Conservation (phyloP, 2,329 filamentous ascomycete species). For the Fusarium sp. region DNA sequence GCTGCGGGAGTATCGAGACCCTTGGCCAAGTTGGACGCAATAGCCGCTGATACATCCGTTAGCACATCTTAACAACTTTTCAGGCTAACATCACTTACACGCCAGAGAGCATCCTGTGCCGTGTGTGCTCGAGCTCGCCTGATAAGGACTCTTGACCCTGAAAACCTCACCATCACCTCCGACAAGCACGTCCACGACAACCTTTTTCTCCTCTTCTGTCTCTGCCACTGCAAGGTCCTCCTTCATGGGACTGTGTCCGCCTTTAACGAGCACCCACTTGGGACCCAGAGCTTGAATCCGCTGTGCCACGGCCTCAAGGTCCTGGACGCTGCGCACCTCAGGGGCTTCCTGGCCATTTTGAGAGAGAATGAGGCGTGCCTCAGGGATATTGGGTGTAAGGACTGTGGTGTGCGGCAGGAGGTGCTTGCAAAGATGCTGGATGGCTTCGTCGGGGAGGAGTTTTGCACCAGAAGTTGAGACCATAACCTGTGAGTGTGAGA, state of each 20-base stretch:
- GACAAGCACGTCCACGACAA: slow-evolving; percentile 82
- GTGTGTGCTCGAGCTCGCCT: slow-evolving; percentile 84
- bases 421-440: slow-evolving; percentile 66
- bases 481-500: slow-evolving; percentile 77
- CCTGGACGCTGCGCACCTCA: slow-evolving; percentile 66
- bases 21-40: slow-evolving; percentile 76
- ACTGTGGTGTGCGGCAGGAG: slow-evolving; percentile 75
- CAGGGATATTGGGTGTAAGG: slow-evolving; percentile 81
- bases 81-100: slow-evolving; percentile 63
- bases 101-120: slow-evolving; percentile 95
- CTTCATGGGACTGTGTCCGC: slow-evolving; percentile 86
- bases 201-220: slow-evolving; percentile 66
- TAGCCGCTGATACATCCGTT: slow-evolving; percentile 64
- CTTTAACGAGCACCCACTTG: slow-evolving; percentile 86
- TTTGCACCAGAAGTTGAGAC: slow-evolving; percentile 82
- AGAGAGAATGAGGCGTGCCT: slow-evolving; percentile 73
- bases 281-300: slow-evolving; percentile 76
- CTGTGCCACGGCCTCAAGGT: slow-evolving; percentile 75
- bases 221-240: slow-evolving; percentile 69
- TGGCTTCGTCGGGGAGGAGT: slow-evolving; percentile 73
- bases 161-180: slow-evolving; percentile 66
- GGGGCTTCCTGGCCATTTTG: slow-evolving; percentile 56
- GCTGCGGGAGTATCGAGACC: slow-evolving; percentile 67
- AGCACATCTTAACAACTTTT: neutral
- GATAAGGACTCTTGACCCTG: slow-evolving; percentile 76